Evolutionary conservation across 148 eudicot species (phyloP), one percentile per base, ranked within the genome.

Genomic region (Fagopyrum esculentum): DNA sequence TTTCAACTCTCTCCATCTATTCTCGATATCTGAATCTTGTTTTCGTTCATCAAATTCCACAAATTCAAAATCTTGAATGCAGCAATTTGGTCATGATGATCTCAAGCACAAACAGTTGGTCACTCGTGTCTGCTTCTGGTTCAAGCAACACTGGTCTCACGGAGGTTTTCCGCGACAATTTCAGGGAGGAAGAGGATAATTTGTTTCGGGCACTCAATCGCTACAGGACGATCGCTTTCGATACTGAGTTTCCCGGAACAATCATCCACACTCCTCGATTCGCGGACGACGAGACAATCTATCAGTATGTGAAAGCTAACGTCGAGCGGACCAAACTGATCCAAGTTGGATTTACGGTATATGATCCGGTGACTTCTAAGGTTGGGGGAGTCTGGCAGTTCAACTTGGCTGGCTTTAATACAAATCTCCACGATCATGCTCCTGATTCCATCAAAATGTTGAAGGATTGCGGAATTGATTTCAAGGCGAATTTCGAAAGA

Each of bases 361-460:
- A 30, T 44, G 60, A 73, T n/a, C 11, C 46, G 0, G 19, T 5
- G 1, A 52, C 40, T 4, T 10, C 3, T 9, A 1, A 50, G 13
- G 10, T 50, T 1, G 75, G 44, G 19, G 75, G 75, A 13, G 60
- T 52, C 6, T 73, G 75, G 75, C 75, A 73, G 40, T 73, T 73
- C 75, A 73, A 73, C n/a, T 51, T 73, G 13, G 15, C 56, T 10
- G 75, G 56, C 4, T 73, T 73, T 19, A 30, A 19, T 43, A 60
- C 75, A 4, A 1, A 4, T 11, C 9, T 13, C 45, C 43, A 73
- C 13, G 56, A 22, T 2, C 45, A 73, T 16, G 12, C 4, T 5
- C 60, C 60, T 4, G 60, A 29, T 1, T 51, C 75, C 3, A 30
- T 52, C 56, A 13, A 11, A 3, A 1, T 73, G 5, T 61, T 73